Conservation (phyloP, 768 basidiomycete species). For the Lyophyllum shimeji region DNA sequence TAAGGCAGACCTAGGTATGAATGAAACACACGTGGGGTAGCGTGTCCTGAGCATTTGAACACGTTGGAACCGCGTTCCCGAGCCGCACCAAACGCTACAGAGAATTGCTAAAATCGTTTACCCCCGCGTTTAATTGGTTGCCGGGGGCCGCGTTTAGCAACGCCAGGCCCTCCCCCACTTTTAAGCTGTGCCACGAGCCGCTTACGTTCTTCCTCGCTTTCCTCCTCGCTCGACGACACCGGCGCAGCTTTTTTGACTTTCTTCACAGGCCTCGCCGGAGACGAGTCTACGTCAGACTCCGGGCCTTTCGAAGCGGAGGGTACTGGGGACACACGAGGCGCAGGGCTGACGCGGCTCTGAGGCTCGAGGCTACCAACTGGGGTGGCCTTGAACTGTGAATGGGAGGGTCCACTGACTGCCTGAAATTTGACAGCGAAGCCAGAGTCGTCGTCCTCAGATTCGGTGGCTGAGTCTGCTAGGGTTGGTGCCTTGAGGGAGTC, state of each 20-base stretch:
- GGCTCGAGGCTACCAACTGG: background rate
- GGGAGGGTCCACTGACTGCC: background rate
- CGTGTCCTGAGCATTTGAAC: background rate
- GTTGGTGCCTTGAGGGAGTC: slow-evolving; percentile 11
- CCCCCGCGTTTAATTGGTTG: slow-evolving; percentile 79
- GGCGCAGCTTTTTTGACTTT: slow-evolving; percentile 44
- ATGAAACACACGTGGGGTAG: background rate
- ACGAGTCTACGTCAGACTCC: slow-evolving; percentile 50
- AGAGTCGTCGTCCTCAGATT: slow-evolving; percentile 37
- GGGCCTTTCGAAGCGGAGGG: slow-evolving; percentile 16
- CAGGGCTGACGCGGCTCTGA: slow-evolving; percentile 5
- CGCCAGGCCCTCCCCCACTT: slow-evolving; percentile 29
- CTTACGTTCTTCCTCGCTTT: slow-evolving; percentile 57
- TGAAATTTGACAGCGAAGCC: slow-evolving; percentile 15
- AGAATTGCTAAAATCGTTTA: slow-evolving; percentile 59
- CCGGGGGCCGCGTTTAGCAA: slow-evolving; percentile 50
- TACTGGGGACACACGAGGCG: slow-evolving; percentile 11
- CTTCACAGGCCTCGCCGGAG: slow-evolving; percentile 49
- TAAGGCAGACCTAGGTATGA: background rate
- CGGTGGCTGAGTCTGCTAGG: slow-evolving; percentile 46
- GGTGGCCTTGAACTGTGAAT: background rate
- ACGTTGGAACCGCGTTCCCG: too few relatives aligned
- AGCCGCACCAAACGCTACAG: background rate
- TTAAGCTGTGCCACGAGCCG: slow-evolving; percentile 40
- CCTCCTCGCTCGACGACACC: slow-evolving; percentile 47